Base-by-base conservation (phyloP, 768 basidiomycete species). In the Cystobasidium onofrii region DNA sequence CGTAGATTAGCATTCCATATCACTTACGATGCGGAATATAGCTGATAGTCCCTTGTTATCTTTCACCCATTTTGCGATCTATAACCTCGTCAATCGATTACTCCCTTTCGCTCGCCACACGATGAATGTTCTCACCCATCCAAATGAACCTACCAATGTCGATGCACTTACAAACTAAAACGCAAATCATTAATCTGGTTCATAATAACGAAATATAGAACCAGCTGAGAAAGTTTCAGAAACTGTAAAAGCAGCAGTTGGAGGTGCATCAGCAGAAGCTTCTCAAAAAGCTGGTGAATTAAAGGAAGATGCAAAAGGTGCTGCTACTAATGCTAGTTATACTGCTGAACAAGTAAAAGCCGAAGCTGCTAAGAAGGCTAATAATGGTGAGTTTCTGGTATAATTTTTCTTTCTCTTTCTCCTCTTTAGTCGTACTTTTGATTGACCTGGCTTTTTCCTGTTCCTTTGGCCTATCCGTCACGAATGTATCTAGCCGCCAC, bases 311-410 rank as follows among this genome's bases (percentile, higher is more conserved):
- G 54, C 55, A 23, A 71, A 71, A 34, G 55, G 69, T 23, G 52
- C 69, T 36, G 43, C 69, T 17, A 71, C 6, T 54, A 71, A 71
- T 31, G 69, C 69, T 23, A 31, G 69, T 13, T 60, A 71, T 36
- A 41, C 23, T n/a, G 69, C 69, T 29, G 69, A 71, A 34, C 23
- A 71, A 55, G 33, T 71, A 23, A 71, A 71, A 44, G 25, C 34
- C 20, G 69, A 71, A 52, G 69, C 33, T 71, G 54, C 7, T 13
- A 71, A 71, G 69, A 71, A 71, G 69, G 52, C 55, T 34, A 71
- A 71, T 29, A 60, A 71, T 60, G 25, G 50, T 71, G 31, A 67
- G 65, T 3, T n/a, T n/a, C n/a, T n/a, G n/a, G n/a, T n/a, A n/a
- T n/a, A n/a, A n/a, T n/a, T n/a, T n/a, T n/a, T n/a, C n/a, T n/a